Conservation (phyloP, 805 yeast genomes). For the Candida endomychidarum region DNA sequence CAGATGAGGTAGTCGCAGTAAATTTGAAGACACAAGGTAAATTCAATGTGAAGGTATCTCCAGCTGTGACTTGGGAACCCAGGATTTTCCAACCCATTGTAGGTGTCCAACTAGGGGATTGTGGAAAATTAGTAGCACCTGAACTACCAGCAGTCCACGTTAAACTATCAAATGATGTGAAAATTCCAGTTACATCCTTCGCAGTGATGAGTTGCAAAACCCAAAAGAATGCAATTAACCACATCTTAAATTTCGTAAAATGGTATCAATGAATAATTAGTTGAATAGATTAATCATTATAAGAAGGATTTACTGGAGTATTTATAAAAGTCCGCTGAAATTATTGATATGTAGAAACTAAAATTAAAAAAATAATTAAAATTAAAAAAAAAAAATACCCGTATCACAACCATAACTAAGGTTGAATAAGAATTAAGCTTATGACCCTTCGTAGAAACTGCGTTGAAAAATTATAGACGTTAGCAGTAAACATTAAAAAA, state of each 20-base stretch:
- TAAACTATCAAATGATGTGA: conserved; percentile 11
- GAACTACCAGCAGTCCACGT: conserved; percentile 3
- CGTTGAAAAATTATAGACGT: too few species aligned
- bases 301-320: background rate
- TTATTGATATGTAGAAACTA: too few species aligned
- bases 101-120: conserved; percentile 18
- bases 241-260: background rate
- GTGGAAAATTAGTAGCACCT: conserved; percentile 4
- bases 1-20: conserved; percentile 12
- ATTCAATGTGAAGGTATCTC: conserved; percentile 27
- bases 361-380: too few species aligned
- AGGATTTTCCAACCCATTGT: conserved; percentile 21
- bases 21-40: conserved; percentile 29
- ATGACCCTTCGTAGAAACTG: too few species aligned
- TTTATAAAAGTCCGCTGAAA: background rate
- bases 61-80: conserved; percentile 17
- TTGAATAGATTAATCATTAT: background rate
- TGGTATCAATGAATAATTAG: background rate
- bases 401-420: too few species aligned
- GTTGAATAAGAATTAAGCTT: too few species aligned
- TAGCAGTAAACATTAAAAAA: too few species aligned
- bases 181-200: conserved; percentile 13
- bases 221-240: conserved; percentile 4
- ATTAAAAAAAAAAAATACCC: too few species aligned
- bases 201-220: conserved; percentile 7